Percentiles rank a stretch among this genome's conserved stretches.
phyloP scores from a whole-genome alignment of 345 rosid species.

The Aquilaria sinensis region DNA sequence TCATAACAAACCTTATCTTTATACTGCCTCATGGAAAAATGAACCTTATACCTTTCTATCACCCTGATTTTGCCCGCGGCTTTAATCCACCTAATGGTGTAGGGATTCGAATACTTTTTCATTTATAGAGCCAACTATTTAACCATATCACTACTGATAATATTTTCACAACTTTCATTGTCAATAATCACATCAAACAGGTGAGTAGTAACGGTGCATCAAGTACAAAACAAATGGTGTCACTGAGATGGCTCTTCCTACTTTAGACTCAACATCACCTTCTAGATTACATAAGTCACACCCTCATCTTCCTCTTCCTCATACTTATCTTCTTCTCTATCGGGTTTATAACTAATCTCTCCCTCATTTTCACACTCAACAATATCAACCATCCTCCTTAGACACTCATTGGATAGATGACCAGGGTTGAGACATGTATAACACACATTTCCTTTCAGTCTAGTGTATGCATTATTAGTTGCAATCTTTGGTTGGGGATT shows the following conservation, averaged over 20 bases:
- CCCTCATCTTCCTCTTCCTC: background rate
- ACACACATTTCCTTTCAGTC: background rate
- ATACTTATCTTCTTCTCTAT: background rate
- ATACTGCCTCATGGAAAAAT: too few relatives aligned
- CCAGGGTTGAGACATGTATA: background rate
- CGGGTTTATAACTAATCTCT: background rate
- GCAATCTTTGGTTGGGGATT: background rate
- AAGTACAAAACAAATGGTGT: too few relatives aligned
- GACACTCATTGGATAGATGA: too few relatives aligned
- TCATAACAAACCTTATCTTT: too few relatives aligned
- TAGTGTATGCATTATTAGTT: background rate
- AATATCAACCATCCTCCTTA: too few relatives aligned
- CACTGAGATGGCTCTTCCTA: too few relatives aligned
- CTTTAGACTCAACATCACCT: too few relatives aligned
- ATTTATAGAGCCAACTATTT: background rate
- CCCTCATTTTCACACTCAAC: background rate
- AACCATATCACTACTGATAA: background rate
- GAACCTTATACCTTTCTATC: background rate
- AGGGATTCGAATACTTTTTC: constrained; percentile 4
- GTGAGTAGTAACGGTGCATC: too few relatives aligned
- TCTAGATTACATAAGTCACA: too few relatives aligned
- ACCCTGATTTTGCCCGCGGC: background rate
- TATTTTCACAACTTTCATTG: constrained; percentile 1
- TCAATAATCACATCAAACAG: too few relatives aligned
- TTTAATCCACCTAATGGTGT: constrained; percentile 6